Base-by-base conservation (phyloP, 805 yeast genomes). In the Candida andamanensis region DNA sequence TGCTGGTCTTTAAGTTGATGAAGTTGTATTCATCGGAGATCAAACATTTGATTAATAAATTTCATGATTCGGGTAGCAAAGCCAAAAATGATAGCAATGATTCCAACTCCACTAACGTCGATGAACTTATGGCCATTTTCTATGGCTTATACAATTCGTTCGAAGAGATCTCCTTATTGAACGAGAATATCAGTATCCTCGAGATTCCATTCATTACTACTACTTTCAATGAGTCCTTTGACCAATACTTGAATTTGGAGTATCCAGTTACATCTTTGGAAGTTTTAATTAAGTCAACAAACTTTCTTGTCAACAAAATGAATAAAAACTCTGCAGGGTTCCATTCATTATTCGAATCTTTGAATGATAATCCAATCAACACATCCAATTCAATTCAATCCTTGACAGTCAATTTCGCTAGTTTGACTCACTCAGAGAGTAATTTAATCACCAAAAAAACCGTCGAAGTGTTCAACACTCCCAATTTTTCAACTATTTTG, bases 291-390 rank as follows among this genome's bases (percentile, higher is more conserved):
- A 58, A 56, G 29, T 44, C 58, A 1, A 31, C 50, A 11, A 56
- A 44, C 24, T 53, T 42, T 26, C 64, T 40, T 43, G 46, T 39
- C 30, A 41, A 29, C 33, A 42, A 50, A 33, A 26, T 60, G 22
- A 24, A 36, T 24, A 15, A 45, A 21, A 32, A 45, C 37, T 24
- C 65, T 29, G 68, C 71, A 4, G 72, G 71, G 1, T 66, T 55
- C 39, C 63, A 61, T 24, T 56, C 57, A 5, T 44, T 62, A 12
- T 66, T 65, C 41, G 51, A 58, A 29, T 44, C 58, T 2, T 24
- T 34, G 2, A 26, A 33, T 4, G 67, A 63, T 32, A 33, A 32
- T 6, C 70, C 71, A 2, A 38, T 62, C 15, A 63, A 64, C 26
- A 37, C 56, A 20, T 51, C 61, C 7, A 37, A 47, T 6, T 54